A percentile compares a stretch with the other conserved stretches of the same genome.
Evolutionary conservation across 179 eudicot species (phyloP).

Genomic region (Silene vulgaris): DNA sequence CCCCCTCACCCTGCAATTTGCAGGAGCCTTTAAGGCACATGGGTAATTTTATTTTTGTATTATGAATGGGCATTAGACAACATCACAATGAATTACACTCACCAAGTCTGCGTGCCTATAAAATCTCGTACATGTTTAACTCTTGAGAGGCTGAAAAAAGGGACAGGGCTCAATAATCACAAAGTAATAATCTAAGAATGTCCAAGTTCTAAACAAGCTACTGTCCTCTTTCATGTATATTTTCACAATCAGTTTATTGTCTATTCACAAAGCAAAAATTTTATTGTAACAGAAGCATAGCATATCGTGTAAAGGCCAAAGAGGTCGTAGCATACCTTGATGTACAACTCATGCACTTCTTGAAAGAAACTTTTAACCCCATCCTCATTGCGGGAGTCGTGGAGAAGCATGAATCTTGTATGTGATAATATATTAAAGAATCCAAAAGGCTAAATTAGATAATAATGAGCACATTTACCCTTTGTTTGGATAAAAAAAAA

Average conservation of each 20-base stretch:
- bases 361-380: conserved; percentile 97
- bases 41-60: too few species aligned
- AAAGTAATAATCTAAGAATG: not conserved
- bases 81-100: too few species aligned
- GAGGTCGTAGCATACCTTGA: conserved; percentile 52
- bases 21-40: too few species aligned
- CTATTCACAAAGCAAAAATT: not conserved
- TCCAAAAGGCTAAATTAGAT: not conserved
- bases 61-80: too few species aligned
- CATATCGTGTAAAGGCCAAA: not conserved
- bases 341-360: conserved; percentile 93
- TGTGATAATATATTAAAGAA: conserved; percentile 61
- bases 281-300: not conserved
- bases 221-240: not conserved
- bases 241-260: not conserved
- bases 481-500: too few species aligned
- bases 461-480: not conserved
- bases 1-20: too few species aligned
- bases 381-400: conserved; percentile 92
- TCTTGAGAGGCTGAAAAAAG: too few species aligned
- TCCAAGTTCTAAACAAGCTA: not conserved
- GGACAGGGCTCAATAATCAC: not conserved
- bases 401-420: conserved; percentile 90
- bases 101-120: too few species aligned
- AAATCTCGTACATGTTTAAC: too few species aligned